Percentiles rank a stretch among this genome's conserved stretches.
Evolutionary conservation across 2,329 filamentous ascomycete species (phyloP).

Genomic region (Clonostachys rhizophaga): DNA sequence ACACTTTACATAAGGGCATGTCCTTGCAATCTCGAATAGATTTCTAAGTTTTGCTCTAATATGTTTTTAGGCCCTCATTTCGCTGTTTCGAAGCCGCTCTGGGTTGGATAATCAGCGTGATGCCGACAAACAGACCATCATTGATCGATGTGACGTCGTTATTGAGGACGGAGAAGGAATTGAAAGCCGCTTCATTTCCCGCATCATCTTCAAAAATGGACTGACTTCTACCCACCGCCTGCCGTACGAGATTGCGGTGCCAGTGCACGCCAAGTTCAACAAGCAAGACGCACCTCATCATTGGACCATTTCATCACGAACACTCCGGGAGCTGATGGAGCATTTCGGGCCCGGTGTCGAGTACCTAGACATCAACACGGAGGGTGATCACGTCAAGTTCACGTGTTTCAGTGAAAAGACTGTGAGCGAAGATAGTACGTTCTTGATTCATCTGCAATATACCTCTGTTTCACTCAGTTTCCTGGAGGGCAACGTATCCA

Average conservation of each 20-base stretch:
- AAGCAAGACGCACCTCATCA: constrained; percentile 59
- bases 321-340: constrained; percentile 71
- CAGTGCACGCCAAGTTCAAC: constrained; percentile 74
- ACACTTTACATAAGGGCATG: constrained; percentile 69
- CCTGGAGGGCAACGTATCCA: neutral
- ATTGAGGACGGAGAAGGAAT: constrained; percentile 67
- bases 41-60: too few relatives aligned
- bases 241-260: constrained; percentile 69
- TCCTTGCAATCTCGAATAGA: too few relatives aligned
- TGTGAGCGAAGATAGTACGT: constrained; percentile 50
- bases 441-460: neutral
- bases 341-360: constrained; percentile 79
- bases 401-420: constrained; percentile 81
- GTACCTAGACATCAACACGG: constrained; percentile 72
- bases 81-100: constrained; percentile 66
- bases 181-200: constrained; percentile 70
- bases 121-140: constrained; percentile 61
- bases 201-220: constrained; percentile 70
- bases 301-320: constrained; percentile 69
- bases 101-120: constrained; percentile 51
- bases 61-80: constrained; percentile 68
- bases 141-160: constrained; percentile 70
- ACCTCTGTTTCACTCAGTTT: neutral
- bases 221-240: constrained; percentile 74
- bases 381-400: constrained; percentile 70